Conservation (phyloP, 441 rosid species). For the Gossypium davidsonii region DNA sequence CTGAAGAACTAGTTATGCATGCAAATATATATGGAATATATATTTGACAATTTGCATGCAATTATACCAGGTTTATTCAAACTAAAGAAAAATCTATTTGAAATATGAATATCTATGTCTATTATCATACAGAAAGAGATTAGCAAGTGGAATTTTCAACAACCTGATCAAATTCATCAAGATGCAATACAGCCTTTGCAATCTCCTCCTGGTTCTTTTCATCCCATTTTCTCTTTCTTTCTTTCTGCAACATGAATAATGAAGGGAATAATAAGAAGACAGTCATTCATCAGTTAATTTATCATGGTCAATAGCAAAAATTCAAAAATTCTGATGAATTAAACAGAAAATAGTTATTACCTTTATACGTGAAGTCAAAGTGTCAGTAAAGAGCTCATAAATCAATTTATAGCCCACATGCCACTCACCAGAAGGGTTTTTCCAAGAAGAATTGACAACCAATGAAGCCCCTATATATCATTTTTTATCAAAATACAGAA, state of each 20-base stretch:
- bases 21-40: not conserved
- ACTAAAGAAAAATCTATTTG: not conserved
- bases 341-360: slow-evolving; percentile 27
- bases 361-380: slow-evolving; percentile 80
- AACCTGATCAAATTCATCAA: slow-evolving; percentile 84
- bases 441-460: slow-evolving; percentile 78
- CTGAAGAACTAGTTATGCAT: not conserved
- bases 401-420: slow-evolving; percentile 87
- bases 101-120: not conserved
- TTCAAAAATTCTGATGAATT: slow-evolving; percentile 6
- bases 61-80: not conserved
- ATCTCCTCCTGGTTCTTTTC: slow-evolving; percentile 83
- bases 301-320: not conserved
- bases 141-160: slow-evolving; percentile 1
- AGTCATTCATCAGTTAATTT: not conserved
- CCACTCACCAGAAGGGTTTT: slow-evolving; percentile 95
- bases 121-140: slow-evolving; percentile 12
- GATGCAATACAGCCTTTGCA: slow-evolving; percentile 69
- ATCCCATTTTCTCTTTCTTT: slow-evolving; percentile 86
- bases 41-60: not conserved
- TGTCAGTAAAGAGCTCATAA: slow-evolving; percentile 63
- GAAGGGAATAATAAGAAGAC: not conserved
- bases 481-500: slow-evolving; percentile 4
- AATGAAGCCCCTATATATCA: slow-evolving; percentile 50
- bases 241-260: slow-evolving; percentile 43